Conservation (phyloP, 139 green algal species). For the Bryopsis sp. region DNA sequence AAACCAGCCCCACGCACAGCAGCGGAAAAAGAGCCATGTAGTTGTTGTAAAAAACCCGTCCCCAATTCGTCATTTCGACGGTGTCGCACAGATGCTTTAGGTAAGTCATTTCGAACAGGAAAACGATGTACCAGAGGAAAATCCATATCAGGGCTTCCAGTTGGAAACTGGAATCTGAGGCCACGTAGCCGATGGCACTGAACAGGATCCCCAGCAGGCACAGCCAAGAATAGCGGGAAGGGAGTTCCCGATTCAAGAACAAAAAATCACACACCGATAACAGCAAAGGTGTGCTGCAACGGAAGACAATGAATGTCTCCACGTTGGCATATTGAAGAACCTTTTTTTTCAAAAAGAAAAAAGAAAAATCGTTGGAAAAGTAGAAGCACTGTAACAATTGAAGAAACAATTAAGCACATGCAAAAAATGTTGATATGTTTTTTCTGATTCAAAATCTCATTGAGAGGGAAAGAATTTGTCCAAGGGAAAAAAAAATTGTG, state of each 20-base stretch:
- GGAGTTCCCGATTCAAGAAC: slow-evolving; percentile 53
- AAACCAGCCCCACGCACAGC: slow-evolving; percentile 19
- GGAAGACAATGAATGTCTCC: slow-evolving; percentile 80
- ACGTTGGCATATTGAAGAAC: slow-evolving; percentile 56
- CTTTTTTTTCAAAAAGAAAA: too few species aligned
- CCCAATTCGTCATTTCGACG: slow-evolving; percentile 63
- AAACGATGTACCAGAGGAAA: slow-evolving; percentile 43
- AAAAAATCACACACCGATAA: slow-evolving; percentile 59
- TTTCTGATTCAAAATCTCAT: too few species aligned
- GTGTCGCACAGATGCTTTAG: slow-evolving; percentile 67
- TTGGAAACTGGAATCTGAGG: slow-evolving; percentile 27
- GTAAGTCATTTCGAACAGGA: slow-evolving; percentile 56
- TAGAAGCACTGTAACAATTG: too few species aligned
- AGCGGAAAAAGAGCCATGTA: slow-evolving; percentile 28
- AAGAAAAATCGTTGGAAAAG: too few species aligned
- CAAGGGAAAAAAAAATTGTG: too few species aligned
- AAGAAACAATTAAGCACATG: too few species aligned
- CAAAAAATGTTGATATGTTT: too few species aligned
- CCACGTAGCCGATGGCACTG: slow-evolving; percentile 27
- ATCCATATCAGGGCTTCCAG: slow-evolving; percentile 28
- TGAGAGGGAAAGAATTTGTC: too few species aligned
- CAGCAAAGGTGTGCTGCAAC: slow-evolving; percentile 45
- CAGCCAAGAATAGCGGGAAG: slow-evolving; percentile 29
- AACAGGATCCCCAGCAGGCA: slow-evolving; percentile 29
- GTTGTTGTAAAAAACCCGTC: slow-evolving; percentile 65